Conservation (phyloP, 345 rosid genomes). For the Rubroshorea leprosula region DNA sequence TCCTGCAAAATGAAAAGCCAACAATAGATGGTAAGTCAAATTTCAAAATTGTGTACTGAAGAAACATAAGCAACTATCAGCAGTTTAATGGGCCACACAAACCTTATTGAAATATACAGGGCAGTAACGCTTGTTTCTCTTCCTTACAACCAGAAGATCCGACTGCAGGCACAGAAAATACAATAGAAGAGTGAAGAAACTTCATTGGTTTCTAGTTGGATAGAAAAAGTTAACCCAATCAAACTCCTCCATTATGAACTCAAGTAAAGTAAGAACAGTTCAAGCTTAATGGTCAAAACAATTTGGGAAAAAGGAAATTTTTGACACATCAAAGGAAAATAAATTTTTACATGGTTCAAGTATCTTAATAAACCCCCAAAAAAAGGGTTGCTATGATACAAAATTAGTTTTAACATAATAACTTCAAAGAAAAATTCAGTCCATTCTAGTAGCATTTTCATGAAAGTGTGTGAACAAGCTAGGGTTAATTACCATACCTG, state of each 20-base stretch:
- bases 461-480: not conserved
- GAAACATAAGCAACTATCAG: slow-evolving; percentile 8
- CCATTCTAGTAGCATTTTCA: not conserved
- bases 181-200: slow-evolving; percentile 10
- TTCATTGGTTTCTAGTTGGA: not conserved
- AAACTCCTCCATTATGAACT: not conserved
- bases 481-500: slow-evolving; percentile 51
- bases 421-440: not conserved
- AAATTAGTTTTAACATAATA: not conserved
- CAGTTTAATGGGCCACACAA: slow-evolving; percentile 16
- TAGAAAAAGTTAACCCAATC: not conserved
- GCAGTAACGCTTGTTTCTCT: slow-evolving; percentile 72
- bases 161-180: slow-evolving; percentile 50
- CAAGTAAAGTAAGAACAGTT: not conserved
- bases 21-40: slow-evolving; percentile 6
- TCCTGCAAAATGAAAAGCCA: slow-evolving; percentile 41
- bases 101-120: slow-evolving; percentile 97
- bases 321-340: too few relatives aligned
- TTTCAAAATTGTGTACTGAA: not conserved
- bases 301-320: too few relatives aligned
- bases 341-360: too few relatives aligned
- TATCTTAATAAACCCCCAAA: too few relatives aligned
- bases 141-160: slow-evolving; percentile 82
- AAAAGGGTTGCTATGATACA: not conserved
- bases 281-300: too few relatives aligned